A percentile compares a stretch with the other conserved stretches of the same genome.
These are phyloP conservation scores for Aspergillus oerlinghausenensis DNA, from an alignment of 2,329 filamentous ascomycete species.

Conservation along the genomic window DNA sequence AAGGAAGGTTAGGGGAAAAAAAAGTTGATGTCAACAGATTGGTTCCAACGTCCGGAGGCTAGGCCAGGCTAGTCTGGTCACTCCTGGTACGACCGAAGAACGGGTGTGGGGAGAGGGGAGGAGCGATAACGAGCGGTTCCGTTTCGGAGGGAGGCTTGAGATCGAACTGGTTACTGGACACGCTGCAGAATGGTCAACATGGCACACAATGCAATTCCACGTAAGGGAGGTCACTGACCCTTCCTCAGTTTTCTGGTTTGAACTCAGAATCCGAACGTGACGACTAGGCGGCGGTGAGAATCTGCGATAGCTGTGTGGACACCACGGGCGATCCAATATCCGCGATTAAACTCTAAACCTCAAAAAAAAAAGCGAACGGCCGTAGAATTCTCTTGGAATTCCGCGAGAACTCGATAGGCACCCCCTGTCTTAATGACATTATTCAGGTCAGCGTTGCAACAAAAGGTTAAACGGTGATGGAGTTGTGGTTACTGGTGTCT, in stretches of 20 bases:
- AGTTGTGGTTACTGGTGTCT: neutral
- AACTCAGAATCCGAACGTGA: neutral
- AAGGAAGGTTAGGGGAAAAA: neutral
- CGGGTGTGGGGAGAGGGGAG: neutral
- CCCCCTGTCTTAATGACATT: neutral
- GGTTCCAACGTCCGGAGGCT: neutral
- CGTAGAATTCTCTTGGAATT: neutral
- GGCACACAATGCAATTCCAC: neutral
- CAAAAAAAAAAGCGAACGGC: neutral
- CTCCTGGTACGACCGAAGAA: neutral
- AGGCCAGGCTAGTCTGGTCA: neutral
- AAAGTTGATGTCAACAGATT: neutral
- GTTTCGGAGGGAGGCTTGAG: neutral
- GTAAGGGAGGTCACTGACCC: neutral
- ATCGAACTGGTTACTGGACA: neutral
- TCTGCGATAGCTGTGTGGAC: conserved; percentile 1
- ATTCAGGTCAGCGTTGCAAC: neutral
- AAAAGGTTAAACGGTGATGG: neutral
- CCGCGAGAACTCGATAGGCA: neutral
- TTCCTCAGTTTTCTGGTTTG: neutral
- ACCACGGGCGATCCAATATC: conserved; percentile 4
- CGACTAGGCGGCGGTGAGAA: conserved; percentile 5
- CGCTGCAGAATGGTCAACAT: neutral
- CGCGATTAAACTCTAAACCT: conserved; percentile 1
- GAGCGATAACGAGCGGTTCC: neutral